Evolutionary conservation across 169 alveolate species (phyloP).

Genomic region (Plasmodium fragile): DNA sequence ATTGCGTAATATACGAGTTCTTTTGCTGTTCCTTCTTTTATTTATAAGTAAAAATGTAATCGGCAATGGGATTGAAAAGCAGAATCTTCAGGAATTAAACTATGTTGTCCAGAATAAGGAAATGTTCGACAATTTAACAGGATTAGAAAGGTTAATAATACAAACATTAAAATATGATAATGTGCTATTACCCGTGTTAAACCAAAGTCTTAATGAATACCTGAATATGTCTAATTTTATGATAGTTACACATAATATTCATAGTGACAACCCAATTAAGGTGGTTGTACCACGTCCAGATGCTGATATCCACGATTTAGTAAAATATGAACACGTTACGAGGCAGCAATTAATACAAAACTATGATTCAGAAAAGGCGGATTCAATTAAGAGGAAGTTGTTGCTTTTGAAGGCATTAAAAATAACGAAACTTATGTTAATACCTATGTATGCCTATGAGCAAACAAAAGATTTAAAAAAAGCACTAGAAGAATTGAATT

Average conservation of each 20-base stretch:
- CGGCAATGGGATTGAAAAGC: background rate
- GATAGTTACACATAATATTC: background rate
- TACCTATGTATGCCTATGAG: slow-evolving; percentile 19
- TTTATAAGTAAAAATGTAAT: slow-evolving; percentile 4
- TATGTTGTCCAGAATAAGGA: slow-evolving; percentile 16
- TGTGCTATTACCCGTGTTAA: slow-evolving; percentile 18
- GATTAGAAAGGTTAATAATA: slow-evolving; percentile 27
- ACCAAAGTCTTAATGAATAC: background rate
- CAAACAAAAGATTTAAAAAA: slow-evolving; percentile 16
- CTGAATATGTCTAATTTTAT: slow-evolving; percentile 23
- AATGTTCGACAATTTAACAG: slow-evolving; percentile 15
- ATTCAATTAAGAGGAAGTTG: background rate
- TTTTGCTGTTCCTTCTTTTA: background rate
- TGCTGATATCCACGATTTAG: background rate
- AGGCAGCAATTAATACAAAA: slow-evolving; percentile 7
- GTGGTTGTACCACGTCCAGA: background rate
- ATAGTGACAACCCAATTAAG: background rate
- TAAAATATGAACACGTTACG: slow-evolving; percentile 44
- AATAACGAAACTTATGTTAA: slow-evolving; percentile 27
- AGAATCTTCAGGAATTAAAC: slow-evolving; percentile 12
- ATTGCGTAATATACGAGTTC: background rate
- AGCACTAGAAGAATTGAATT: slow-evolving; percentile 6
- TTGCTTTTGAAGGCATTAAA: slow-evolving; percentile 28
- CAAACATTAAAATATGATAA: slow-evolving; percentile 20
- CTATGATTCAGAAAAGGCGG: slow-evolving; percentile 16